Conservation (phyloP, 2,329 filamentous ascomycete species). For the Pestalotiopsis sp. region DNA sequence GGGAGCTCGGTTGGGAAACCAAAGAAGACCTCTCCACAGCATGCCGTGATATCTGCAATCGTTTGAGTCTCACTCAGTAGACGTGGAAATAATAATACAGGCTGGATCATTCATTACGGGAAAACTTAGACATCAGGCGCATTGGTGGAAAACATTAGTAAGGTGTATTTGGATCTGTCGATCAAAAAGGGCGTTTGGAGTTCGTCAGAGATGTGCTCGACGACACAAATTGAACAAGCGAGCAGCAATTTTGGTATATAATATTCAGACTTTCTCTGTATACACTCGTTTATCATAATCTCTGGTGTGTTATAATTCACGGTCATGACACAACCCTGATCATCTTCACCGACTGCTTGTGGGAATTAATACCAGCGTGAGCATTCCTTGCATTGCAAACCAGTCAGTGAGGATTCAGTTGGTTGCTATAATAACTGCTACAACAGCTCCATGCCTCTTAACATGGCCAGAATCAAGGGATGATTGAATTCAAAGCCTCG, state of each 20-base stretch:
- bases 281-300: too few relatives aligned
- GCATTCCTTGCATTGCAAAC: too few relatives aligned
- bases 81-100: not conserved
- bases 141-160: not conserved
- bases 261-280: not conserved
- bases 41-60: conserved; percentile 9
- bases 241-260: not conserved
- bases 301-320: too few relatives aligned
- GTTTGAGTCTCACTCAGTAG: not conserved
- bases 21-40: not conserved
- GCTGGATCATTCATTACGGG: not conserved
- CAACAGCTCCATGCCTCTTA: too few relatives aligned
- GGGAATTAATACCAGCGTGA: too few relatives aligned
- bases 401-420: too few relatives aligned
- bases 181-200: not conserved
- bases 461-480: too few relatives aligned
- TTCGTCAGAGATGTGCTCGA: not conserved
- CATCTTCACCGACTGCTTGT: too few relatives aligned
- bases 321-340: too few relatives aligned
- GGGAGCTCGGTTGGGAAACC: conserved; percentile 3
- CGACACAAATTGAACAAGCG: not conserved
- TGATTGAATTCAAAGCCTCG: too few relatives aligned
- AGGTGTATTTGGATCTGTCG: not conserved
- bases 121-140: not conserved
- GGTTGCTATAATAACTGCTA: too few relatives aligned